phyloP scores from a whole-genome alignment of 129 eudicot genomes.

The Artemisia annua region DNA sequence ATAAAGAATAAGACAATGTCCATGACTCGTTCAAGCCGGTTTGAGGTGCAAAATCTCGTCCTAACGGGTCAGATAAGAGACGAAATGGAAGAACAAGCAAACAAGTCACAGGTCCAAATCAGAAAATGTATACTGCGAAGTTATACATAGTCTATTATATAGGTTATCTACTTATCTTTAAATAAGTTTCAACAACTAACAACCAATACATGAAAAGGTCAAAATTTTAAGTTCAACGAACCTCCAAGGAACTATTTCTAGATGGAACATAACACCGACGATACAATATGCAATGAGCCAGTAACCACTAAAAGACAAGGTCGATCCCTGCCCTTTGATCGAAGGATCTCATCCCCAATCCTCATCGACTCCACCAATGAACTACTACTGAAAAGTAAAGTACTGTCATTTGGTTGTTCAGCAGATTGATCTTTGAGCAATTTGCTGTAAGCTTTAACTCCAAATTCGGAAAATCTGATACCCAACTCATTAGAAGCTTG shows the following conservation, averaged over 20 bases:
- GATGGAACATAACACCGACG: constrained; percentile 59
- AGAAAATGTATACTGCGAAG: no score
- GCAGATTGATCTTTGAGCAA: constrained; percentile 15
- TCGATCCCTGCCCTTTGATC: constrained; percentile 31
- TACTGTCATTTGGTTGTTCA: constrained; percentile 4
- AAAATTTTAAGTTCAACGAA: not conserved
- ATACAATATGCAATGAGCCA: constrained; percentile 90
- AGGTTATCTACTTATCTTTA: no score
- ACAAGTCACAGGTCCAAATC: no score
- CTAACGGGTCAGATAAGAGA: no score
- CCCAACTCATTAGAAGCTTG: constrained; percentile 57
- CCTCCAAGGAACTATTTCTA: constrained; percentile 19
- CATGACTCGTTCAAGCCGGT: no score
- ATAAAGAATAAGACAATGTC: no score
- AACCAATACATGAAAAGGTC: not conserved
- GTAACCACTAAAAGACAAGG: constrained; percentile 65
- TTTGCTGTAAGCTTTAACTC: constrained; percentile 21
- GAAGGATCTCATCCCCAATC: constrained; percentile 47
- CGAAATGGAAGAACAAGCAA: no score
- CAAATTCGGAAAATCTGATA: constrained; percentile 27
- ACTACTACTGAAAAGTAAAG: constrained; percentile 35
- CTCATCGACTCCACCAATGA: constrained; percentile 46
- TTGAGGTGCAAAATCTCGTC: no score
- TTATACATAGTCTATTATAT: no score
- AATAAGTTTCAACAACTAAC: no score